Evolutionary conservation across 2,329 filamentous ascomycete genomes (phyloP).

Genomic region (Cercospora zeae-maydis): DNA sequence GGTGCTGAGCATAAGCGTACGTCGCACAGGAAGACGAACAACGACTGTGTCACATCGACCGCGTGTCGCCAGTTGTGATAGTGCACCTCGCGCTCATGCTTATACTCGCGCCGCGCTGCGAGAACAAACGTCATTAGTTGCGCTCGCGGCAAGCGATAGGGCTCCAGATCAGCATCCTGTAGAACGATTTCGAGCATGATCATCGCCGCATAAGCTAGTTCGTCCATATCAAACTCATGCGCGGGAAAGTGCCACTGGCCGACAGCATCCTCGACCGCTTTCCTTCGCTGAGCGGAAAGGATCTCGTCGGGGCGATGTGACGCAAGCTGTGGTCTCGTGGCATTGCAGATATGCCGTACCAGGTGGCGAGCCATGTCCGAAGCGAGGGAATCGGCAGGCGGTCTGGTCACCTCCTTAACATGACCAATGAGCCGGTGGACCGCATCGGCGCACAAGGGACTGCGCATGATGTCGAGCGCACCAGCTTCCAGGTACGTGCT

Average conservation of each 20-base stretch:
- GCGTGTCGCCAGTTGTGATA: slow-evolving; percentile 99
- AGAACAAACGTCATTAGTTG: slow-evolving; percentile 81
- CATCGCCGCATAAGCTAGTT: slow-evolving; percentile 79
- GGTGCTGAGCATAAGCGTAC: slow-evolving; percentile 55
- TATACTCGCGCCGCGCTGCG: slow-evolving; percentile 90
- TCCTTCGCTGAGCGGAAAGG: slow-evolving; percentile 58
- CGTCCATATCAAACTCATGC: slow-evolving; percentile 84
- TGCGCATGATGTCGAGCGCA: slow-evolving; percentile 78
- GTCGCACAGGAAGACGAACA: slow-evolving; percentile 85
- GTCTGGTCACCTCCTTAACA: slow-evolving; percentile 30
- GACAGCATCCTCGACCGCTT: slow-evolving; percentile 63
- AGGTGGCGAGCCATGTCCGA: slow-evolving; percentile 33
- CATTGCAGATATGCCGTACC: slow-evolving; percentile 29
- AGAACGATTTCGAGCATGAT: slow-evolving; percentile 89
- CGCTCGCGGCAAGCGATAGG: slow-evolving; percentile 44
- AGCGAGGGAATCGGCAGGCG: slow-evolving; percentile 29
- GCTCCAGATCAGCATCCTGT: slow-evolving; percentile 72
- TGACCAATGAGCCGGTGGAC: slow-evolving; percentile 33
- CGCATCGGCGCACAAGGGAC: slow-evolving; percentile 66
- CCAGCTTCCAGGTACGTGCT: slow-evolving; percentile 73
- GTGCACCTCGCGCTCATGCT: slow-evolving; percentile 51
- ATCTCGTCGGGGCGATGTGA: slow-evolving; percentile 55
- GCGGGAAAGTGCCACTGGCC: slow-evolving; percentile 85
- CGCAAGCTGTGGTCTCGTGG: slow-evolving; percentile 21
- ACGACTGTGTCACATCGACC: slow-evolving; percentile 89